These are phyloP conservation scores for Candida ortonii DNA, from an alignment of 805 yeast genomes.

Conservation along the genomic window DNA sequence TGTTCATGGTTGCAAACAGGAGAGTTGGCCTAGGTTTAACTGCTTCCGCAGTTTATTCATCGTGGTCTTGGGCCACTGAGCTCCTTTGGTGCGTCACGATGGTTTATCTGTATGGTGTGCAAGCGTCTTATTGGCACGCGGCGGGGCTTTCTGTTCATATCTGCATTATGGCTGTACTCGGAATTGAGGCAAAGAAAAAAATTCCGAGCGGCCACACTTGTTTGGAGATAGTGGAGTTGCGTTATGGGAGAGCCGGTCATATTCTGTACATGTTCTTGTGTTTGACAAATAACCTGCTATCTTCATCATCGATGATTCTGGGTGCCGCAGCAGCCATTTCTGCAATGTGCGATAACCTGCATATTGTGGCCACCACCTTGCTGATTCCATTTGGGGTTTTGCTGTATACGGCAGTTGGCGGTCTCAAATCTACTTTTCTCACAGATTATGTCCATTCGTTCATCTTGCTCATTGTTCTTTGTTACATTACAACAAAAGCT, in stretches of 20 bases:
- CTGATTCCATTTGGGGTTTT: slow-evolving; percentile 35
- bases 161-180: slow-evolving; percentile 18
- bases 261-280: slow-evolving; percentile 19
- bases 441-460: slow-evolving; percentile 36
- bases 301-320: slow-evolving; percentile 28
- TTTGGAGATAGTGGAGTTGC: slow-evolving; percentile 25
- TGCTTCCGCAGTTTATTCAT: slow-evolving; percentile 28
- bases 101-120: slow-evolving; percentile 27
- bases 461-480: slow-evolving; percentile 30
- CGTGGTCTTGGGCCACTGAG: slow-evolving; percentile 31
- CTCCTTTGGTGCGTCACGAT: slow-evolving; percentile 23
- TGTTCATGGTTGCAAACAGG: slow-evolving; percentile 71
- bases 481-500: slow-evolving; percentile 30
- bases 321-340: slow-evolving; percentile 31
- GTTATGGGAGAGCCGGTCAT: slow-evolving; percentile 27
- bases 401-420: slow-evolving; percentile 35
- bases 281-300: slow-evolving; percentile 26
- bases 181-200: slow-evolving; percentile 23
- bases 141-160: slow-evolving; percentile 25
- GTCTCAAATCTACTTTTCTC: slow-evolving; percentile 35
- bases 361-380: slow-evolving; percentile 25
- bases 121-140: slow-evolving; percentile 27
- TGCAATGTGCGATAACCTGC: slow-evolving; percentile 27
- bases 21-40: slow-evolving; percentile 47
- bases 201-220: slow-evolving; percentile 26